These are phyloP conservation scores for Magnusiomyces paraingens DNA, from an alignment of 1,139 yeast genomes.

Conservation along the genomic window DNA sequence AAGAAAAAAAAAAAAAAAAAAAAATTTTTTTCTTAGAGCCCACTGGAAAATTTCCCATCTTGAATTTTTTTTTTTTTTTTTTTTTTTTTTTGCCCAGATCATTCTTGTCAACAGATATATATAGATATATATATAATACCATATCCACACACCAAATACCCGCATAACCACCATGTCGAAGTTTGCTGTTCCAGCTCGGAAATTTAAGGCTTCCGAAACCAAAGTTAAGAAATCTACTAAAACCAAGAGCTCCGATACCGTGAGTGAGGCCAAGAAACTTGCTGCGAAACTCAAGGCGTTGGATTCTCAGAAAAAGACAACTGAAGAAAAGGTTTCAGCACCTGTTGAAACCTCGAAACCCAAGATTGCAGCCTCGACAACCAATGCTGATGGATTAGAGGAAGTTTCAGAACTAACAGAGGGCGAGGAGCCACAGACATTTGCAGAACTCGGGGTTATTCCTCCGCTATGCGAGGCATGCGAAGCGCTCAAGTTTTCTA, in stretches of 20 bases:
- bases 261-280: constrained; percentile 1
- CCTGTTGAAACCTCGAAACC: not conserved
- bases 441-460: constrained; percentile 54
- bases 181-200: too few relatives aligned
- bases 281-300: constrained; percentile 4
- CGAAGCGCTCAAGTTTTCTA: constrained; percentile 66
- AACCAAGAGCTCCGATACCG: not conserved
- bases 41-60: too few relatives aligned
- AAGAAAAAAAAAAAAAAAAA: too few relatives aligned
- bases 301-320: not conserved
- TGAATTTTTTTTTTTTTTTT: too few relatives aligned
- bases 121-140: too few relatives aligned
- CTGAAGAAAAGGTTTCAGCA: not conserved
- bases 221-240: not conserved
- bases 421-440: constrained; percentile 22
- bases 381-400: not conserved
- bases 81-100: too few relatives aligned
- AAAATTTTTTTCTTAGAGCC: too few relatives aligned
- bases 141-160: too few relatives aligned
- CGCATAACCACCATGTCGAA: too few relatives aligned
- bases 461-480: constrained; percentile 73
- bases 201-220: too few relatives aligned
- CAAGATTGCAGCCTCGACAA: too few relatives aligned
- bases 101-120: too few relatives aligned
- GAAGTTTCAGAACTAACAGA: not conserved